Percentiles rank a stretch among this genome's conserved stretches.
phyloP scores from a whole-genome alignment of 129 eudicot species.

The Pseudognaphalium luteoalbum region DNA sequence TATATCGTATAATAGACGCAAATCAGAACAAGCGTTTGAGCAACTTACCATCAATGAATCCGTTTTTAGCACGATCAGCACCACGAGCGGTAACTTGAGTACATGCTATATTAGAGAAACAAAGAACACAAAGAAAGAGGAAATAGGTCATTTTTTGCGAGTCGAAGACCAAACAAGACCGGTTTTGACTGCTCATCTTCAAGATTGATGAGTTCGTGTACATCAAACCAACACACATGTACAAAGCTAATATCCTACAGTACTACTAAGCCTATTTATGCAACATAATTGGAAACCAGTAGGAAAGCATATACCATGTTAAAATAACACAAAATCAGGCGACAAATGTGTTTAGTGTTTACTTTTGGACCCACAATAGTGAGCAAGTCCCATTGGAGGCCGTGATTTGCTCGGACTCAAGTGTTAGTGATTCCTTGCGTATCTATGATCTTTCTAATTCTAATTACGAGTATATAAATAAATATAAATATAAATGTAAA shows the following conservation, averaged over 20 bases:
- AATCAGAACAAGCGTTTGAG: neutral
- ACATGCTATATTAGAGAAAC: neutral
- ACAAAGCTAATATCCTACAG: neutral
- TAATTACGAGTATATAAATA: too few relatives aligned
- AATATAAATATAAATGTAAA: too few relatives aligned
- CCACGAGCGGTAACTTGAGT: conserved; percentile 15
- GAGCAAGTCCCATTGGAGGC: conserved; percentile 12
- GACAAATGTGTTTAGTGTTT: conserved; percentile 23
- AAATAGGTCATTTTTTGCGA: conserved; percentile 8
- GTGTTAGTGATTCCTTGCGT: conserved; percentile 23
- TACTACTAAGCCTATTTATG: conserved; percentile 14
- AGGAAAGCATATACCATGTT: conserved; percentile 34
- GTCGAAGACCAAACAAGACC: neutral
- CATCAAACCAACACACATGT: neutral
- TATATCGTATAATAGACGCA: neutral
- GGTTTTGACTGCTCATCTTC: neutral
- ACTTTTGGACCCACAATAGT: conserved; percentile 34
- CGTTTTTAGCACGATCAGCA: neutral
- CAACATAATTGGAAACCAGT: conserved; percentile 23
- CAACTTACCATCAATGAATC: conserved; percentile 33
- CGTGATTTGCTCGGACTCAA: conserved; percentile 39
- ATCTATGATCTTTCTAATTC: conserved; percentile 2
- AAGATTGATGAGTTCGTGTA: neutral
- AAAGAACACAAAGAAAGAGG: conserved; percentile 15
- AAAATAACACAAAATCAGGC: conserved; percentile 33